Evolutionary conservation across 2,329 filamentous ascomycete genomes (phyloP), one percentile per base, ranked within the genome.

Genomic region (Pochonia chlamydosporia): DNA sequence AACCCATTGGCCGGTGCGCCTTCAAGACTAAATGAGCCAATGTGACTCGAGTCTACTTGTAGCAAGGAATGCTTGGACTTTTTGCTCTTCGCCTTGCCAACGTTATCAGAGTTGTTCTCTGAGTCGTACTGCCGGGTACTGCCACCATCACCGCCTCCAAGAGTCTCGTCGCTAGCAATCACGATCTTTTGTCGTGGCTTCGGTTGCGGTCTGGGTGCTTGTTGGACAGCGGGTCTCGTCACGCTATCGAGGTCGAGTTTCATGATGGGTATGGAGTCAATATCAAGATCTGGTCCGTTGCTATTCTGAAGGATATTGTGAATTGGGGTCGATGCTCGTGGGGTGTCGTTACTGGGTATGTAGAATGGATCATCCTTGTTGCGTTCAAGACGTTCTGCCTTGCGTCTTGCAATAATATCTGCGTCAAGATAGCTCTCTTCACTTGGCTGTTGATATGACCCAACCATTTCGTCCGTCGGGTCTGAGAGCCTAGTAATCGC

Each of bases 351-450:
- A 36, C 68, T 71, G 30, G 68, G 71, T 59, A 99, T 97, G 61
- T 99, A 99, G 64, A 96, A 99, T 1, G 93, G 93, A 59, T 99
- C 93, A 60, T 97, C 92, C 56, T 80, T 87, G 64, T 96, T 89
- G 48, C 89, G 81, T 61, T 95, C 90, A 48, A 78, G 70, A 10
- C 91, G 79, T 60, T 96, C 89, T 4, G 84, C 81, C 56, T 84
- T 87, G 52, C 87, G 79, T 52, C 83, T 77, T 4, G 87, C 86
- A 36, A 88, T 63, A 40, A 89, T 88, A 56, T 89, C 85, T 1
- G 84, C 73, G 51, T 92, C 87, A 2, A 86, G 66, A 54, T 85
- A 86, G 40, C 73, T 78, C 26, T 91, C 82, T 47, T 84, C 76
- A 14, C 69, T 71, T 0, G 75, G 71, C 51, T 81, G 78, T 51